A percentile compares a stretch with the other conserved stretches of the same genome.
Conservation (phyloP, 108 stramenopile genomes). For the Nitzschia sp. region DNA sequence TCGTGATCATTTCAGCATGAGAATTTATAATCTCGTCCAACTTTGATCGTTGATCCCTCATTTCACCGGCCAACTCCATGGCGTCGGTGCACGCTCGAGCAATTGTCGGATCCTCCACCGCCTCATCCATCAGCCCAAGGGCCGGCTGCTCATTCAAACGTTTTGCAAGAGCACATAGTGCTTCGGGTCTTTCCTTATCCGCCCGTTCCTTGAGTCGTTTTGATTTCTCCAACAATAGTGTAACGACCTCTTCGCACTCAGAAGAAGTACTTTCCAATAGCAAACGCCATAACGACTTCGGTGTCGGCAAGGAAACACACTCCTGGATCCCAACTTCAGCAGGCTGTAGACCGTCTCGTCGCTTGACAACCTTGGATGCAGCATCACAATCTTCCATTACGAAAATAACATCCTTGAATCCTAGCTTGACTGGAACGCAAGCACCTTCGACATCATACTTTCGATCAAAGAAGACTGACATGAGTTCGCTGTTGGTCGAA, state of each 20-base stretch:
- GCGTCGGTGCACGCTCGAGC: conserved; percentile 32
- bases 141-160: conserved; percentile 32
- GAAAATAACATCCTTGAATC: conserved; percentile 74
- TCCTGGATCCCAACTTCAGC: conserved; percentile 2
- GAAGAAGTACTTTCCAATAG: conserved; percentile 35
- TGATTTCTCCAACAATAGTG: conserved; percentile 36
- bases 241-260: conserved; percentile 39
- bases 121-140: conserved; percentile 35
- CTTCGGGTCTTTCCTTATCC: conserved; percentile 10
- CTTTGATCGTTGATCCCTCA: conserved; percentile 15
- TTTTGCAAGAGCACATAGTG: conserved; percentile 10
- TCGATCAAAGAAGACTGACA: conserved; percentile 75
- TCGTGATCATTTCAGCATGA: conserved; percentile 34
- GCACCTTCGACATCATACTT: conserved; percentile 48
- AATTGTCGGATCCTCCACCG: conserved; percentile 6
- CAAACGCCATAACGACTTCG: conserved; percentile 46
- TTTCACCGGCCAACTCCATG: conserved; percentile 14
- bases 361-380: conserved; percentile 65
- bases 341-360: conserved; percentile 42
- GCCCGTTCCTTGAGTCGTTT: conserved; percentile 35
- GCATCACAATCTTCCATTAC: conserved; percentile 88
- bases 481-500: conserved; percentile 71
- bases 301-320: conserved; percentile 24
- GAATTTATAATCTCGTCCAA: conserved; percentile 37
- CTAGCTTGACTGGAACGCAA: conserved; percentile 47